Evolutionary conservation across 345 rosid species (phyloP), one percentile per base, ranked within the genome.

Genomic region (Eucalyptus pauciflora): DNA sequence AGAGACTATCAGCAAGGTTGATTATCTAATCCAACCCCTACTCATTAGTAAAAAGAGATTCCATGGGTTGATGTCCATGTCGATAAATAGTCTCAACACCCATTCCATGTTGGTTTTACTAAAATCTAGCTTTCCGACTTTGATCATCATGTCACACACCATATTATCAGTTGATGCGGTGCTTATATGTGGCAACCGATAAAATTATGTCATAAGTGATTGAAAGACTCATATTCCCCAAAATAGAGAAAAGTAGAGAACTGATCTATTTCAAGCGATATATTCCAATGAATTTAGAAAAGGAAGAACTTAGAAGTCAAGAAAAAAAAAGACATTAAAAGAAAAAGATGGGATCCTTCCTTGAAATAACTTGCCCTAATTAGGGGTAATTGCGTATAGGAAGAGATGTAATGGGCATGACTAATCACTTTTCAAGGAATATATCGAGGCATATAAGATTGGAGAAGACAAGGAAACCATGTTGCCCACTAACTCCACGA

Each of bases 401-500:
- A 16, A 16, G 31, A 13, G 51, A 83, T 43, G 50, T 43, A 29
- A 45, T 24, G 16, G n/a, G 51, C 52, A 46, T 85, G 56, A 24
- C 49, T 51, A 33, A 45, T 29, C 37, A 87, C 71, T 31, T 33
- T 25, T 24, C 20, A n/a, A 64, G 51, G 24, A 29, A 49, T 20
- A 20, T 18, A 11, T 37, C 27, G 27, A 52, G 29, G 58, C 45
- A 7, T 43, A 64, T 43, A 64, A 87, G 76, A 31, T 90, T 45
- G 92, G 87, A 46, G 91, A 88, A 88, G 95, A 92, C 91, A 92
- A 89, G 89, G 22, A 27, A 90, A 88, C 88, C 50, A 50, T 46
- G 64, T 5, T 87, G 88, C 85, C 91, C 89, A 86, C 87, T 46
- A 85, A 83, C 64, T 88, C 48, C 50, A 56, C 58, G 45, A 71